Evolutionary conservation across 1,284 basidiomycete genomes (phyloP), one percentile per base, ranked within the genome.

Genomic region (Microbotryum lychnidis-dioicae): DNA sequence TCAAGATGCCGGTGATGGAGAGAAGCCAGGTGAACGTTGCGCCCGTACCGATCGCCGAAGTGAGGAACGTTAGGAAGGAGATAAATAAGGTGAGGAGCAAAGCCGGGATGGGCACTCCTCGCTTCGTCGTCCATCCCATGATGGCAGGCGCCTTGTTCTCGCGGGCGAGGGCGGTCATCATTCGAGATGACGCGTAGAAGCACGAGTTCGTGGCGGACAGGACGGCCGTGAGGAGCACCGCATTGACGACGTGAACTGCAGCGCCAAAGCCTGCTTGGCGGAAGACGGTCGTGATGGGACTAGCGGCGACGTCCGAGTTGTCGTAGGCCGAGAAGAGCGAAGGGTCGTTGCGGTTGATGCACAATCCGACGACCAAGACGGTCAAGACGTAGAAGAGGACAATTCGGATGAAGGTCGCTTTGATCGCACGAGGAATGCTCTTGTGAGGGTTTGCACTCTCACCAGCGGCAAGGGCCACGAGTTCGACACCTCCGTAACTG

Each of bases 381-480:
- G 58, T 64, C 9, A 78, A 73, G 63, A 80, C 69, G 76, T 78
- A 80, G 72, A 80, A 77, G 61, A 79, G 58, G 57, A 77, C 73
- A 63, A 80, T 76, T 25, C 79, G 77, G 71, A 69, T 72, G 66
- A 73, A 71, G n/a, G 72, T 72, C 56, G 68, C 69, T 71, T 78
- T 78, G 70, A 77, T 75, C 33, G 79, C 79, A 54, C 74, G 73
- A 12, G 78, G 78, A 47, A 80, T 73, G 45, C 74, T 74, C 65
- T 76, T 77, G 51, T 77, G 72, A 4, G 79, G 78, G 70, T 79
- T 76, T 53, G 71, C 70, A 7, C 77, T 77, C 80, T 86, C 57
- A 83, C 87, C 64, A 79, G 80, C 71, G 77, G 83, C 64, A 77
- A 83, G 64, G 85, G 84, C 84, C 80, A 87, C 50, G 82, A 90